Evolutionary conservation across 306 rosid species (phyloP).

Genomic region (Canavalia gladiata): DNA sequence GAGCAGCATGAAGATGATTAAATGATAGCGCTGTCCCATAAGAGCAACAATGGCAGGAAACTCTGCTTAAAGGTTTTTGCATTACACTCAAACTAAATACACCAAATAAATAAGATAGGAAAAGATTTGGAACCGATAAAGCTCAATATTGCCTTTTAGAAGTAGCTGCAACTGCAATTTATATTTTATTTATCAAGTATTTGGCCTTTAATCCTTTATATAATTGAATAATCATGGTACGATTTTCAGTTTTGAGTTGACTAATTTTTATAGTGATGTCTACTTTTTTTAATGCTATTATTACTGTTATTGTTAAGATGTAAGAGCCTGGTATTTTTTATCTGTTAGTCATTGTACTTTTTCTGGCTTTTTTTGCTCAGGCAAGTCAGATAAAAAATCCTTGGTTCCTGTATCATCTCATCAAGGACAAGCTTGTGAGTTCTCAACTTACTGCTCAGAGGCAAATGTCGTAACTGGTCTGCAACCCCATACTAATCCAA

Average conservation of each 20-base stretch:
- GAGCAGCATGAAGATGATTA: conserved; percentile 8
- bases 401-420: conserved; percentile 40
- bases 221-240: background rate
- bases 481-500: conserved; percentile 45
- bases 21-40: background rate
- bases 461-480: conserved; percentile 46
- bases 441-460: conserved; percentile 43
- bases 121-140: background rate
- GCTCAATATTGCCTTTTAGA: conserved; percentile 5
- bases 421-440: conserved; percentile 38
- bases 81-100: conserved; percentile 7
- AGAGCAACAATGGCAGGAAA: background rate
- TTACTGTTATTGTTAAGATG: conserved; percentile 17
- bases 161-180: conserved; percentile 23
- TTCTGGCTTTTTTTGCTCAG: conserved; percentile 43
- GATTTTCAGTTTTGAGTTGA: background rate
- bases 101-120: conserved; percentile 6
- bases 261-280: background rate
- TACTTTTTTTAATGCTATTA: background rate
- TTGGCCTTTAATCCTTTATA: background rate
- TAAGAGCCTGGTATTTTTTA: conserved; percentile 2
- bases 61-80: conserved; percentile 12
- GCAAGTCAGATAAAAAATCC: conserved; percentile 53
- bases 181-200: conserved; percentile 18
- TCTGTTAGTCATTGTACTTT: conserved; percentile 21